Evolutionary conservation across 192 early-diverging fungal species (phyloP).

Genomic region (Coemansia umbellata): DNA sequence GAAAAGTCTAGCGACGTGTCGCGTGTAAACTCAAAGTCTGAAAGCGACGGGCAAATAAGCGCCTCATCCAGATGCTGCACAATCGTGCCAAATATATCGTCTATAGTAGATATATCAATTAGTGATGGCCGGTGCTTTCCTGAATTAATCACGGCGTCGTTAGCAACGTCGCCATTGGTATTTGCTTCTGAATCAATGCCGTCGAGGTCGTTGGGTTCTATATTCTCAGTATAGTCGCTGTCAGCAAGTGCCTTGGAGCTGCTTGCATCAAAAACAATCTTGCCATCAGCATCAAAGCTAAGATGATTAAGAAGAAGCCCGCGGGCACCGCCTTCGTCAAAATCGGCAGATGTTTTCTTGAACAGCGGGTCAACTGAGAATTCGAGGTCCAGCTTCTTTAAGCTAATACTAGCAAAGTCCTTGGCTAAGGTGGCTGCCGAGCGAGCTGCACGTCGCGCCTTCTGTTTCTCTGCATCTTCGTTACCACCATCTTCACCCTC

Average conservation of each 20-base stretch:
- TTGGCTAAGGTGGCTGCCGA: conserved; percentile 75
- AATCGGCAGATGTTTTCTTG: conserved; percentile 96
- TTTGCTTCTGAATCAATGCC: conserved; percentile 10
- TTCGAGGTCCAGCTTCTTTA: conserved; percentile 88
- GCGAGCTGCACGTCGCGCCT: conserved; percentile 24
- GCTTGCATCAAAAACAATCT: conserved; percentile 91
- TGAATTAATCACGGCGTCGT: neutral
- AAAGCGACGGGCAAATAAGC: conserved; percentile 67
- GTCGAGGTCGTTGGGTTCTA: conserved; percentile 4
- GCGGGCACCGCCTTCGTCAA: conserved; percentile 94
- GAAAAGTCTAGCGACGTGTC: conserved; percentile 59
- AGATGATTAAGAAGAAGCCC: conserved; percentile 89
- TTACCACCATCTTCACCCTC: conserved; percentile 54
- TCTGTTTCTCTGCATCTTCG: conserved; percentile 33
- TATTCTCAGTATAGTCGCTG: conserved; percentile 40
- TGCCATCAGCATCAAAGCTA: conserved; percentile 72
- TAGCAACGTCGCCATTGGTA: conserved; percentile 1
- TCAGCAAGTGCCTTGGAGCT: conserved; percentile 63
- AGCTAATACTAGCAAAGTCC: conserved; percentile 70
- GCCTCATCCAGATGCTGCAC: conserved; percentile 34
- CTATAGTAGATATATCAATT: conserved; percentile 35
- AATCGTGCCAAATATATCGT: conserved; percentile 28
- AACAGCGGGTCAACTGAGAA: conserved; percentile 93
- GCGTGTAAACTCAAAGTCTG: conserved; percentile 64
- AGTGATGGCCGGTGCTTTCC: conserved; percentile 27